phyloP scores from a whole-genome alignment of 2,329 filamentous ascomycete species.

The Epicoccum sorghinum region DNA sequence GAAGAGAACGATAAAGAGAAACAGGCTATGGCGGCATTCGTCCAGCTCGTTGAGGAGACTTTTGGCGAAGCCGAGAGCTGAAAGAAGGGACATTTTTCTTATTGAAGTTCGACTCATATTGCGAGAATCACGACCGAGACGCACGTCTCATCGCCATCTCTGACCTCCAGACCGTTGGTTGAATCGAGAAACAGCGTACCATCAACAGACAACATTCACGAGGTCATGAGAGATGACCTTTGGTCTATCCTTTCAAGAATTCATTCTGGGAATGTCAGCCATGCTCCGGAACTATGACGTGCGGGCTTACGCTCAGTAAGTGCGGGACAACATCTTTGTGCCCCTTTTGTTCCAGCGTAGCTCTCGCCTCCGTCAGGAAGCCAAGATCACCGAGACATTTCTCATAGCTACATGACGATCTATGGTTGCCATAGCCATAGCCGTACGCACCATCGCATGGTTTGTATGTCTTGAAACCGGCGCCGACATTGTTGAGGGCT shows the following conservation, averaged over 20 bases:
- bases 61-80: slow-evolving; percentile 22
- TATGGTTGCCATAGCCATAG: not conserved
- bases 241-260: not conserved
- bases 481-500: not conserved
- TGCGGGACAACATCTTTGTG: not conserved
- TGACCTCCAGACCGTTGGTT: not conserved
- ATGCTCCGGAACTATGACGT: not conserved
- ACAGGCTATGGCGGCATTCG: slow-evolving; percentile 52
- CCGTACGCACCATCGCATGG: not conserved
- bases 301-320: not conserved
- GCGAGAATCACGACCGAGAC: no score
- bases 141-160: not conserved
- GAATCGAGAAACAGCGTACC: not conserved
- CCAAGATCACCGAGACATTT: slow-evolving; percentile 6
- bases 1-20: slow-evolving; percentile 38
- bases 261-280: not conserved
- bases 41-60: slow-evolving; percentile 33
- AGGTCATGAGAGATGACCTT: not conserved
- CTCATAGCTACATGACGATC: not conserved
- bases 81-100: not conserved
- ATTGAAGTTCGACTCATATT: not conserved
- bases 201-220: no score
- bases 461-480: not conserved
- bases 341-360: not conserved
- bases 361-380: not conserved